Percentiles rank a stretch among this genome's conserved stretches.
These are phyloP conservation scores for Chrysosphaeria jannelii DNA, from an alignment of 2,329 filamentous ascomycete genomes.

Conservation along the genomic window DNA sequence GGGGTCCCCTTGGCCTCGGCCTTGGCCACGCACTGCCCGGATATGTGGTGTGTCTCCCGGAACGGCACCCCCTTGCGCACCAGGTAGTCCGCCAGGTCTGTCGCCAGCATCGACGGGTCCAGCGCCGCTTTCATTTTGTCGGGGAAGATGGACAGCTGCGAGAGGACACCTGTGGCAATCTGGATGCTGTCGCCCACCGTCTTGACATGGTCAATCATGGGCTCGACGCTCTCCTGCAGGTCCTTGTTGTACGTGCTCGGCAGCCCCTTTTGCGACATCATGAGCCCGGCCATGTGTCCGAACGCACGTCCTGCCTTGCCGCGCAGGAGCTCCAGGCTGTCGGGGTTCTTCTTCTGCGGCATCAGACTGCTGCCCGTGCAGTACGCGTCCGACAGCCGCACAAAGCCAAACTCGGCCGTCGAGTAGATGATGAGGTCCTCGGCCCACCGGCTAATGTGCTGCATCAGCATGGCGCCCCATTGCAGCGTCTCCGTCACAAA, in stretches of 20 bases:
- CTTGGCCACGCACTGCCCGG: constrained; percentile 41
- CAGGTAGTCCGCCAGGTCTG: constrained; percentile 35
- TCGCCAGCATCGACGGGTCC: constrained; percentile 59
- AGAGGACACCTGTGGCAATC: constrained; percentile 56
- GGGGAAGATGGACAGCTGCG: constrained; percentile 36
- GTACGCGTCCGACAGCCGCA: constrained; percentile 51
- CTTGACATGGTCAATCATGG: constrained; percentile 61
- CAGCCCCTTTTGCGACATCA: constrained; percentile 40
- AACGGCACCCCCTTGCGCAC: constrained; percentile 47
- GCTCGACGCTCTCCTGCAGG: constrained; percentile 63
- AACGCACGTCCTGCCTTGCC: constrained; percentile 51
- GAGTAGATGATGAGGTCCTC: constrained; percentile 72
- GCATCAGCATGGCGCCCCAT: constrained; percentile 52
- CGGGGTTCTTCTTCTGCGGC: constrained; percentile 64
- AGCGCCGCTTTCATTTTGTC: constrained; percentile 55
- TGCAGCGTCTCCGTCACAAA: constrained; percentile 60
- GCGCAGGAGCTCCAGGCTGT: constrained; percentile 39
- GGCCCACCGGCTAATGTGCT: constrained; percentile 50
- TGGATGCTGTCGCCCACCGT: constrained; percentile 53
- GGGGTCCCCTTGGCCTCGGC: constrained; percentile 33
- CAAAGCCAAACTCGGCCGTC: constrained; percentile 44
- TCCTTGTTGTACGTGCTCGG: constrained; percentile 78
- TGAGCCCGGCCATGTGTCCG: constrained; percentile 53
- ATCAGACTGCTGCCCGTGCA: constrained; percentile 46
- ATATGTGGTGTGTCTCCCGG: constrained; percentile 59